Percentiles rank a stretch among this genome's conserved stretches.
These are phyloP conservation scores for Taphrina communis DNA, from an alignment of 1,139 yeast species.

Conservation along the genomic window DNA sequence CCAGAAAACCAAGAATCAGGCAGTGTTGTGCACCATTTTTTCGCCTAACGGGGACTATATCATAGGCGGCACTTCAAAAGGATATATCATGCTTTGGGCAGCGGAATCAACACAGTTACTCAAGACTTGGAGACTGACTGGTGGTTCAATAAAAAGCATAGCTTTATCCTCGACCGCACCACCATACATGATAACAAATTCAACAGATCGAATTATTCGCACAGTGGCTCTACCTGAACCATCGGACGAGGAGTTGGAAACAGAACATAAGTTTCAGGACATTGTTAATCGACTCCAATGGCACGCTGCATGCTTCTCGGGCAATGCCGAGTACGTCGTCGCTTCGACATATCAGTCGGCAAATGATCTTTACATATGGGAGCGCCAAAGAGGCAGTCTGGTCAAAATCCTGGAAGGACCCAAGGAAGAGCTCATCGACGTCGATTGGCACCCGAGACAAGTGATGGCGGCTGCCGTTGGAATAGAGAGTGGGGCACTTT, in stretches of 20 bases:
- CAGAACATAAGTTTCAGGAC: constrained; percentile 86
- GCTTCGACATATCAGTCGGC: constrained; percentile 89
- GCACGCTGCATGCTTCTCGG: constrained; percentile 79
- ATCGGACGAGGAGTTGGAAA: constrained; percentile 54
- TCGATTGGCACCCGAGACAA: constrained; percentile 75
- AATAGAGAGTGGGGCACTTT: constrained; percentile 79
- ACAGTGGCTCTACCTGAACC: constrained; percentile 56
- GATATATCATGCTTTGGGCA: constrained; percentile 65
- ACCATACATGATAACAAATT: constrained; percentile 71
- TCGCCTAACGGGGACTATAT: constrained; percentile 62
- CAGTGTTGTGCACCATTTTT: constrained; percentile 52
- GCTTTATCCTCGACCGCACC: constrained; percentile 67
- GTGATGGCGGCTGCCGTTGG: constrained; percentile 89
- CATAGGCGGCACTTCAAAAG: constrained; percentile 79
- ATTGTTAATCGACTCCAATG: constrained; percentile 87
- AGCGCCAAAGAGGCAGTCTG: constrained; percentile 81
- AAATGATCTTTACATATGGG: constrained; percentile 93
- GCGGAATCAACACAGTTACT: constrained; percentile 52
- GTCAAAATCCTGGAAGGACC: constrained; percentile 91
- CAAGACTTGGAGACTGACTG: constrained; percentile 63
- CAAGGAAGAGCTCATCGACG: constrained; percentile 79
- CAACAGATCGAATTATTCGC: constrained; percentile 81
- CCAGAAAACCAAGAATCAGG: constrained; percentile 48
- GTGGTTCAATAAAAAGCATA: constrained; percentile 74
- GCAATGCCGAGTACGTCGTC: constrained; percentile 79